phyloP scores from a whole-genome alignment of 78 protist species.

The Mantamonas sphyraenae region DNA sequence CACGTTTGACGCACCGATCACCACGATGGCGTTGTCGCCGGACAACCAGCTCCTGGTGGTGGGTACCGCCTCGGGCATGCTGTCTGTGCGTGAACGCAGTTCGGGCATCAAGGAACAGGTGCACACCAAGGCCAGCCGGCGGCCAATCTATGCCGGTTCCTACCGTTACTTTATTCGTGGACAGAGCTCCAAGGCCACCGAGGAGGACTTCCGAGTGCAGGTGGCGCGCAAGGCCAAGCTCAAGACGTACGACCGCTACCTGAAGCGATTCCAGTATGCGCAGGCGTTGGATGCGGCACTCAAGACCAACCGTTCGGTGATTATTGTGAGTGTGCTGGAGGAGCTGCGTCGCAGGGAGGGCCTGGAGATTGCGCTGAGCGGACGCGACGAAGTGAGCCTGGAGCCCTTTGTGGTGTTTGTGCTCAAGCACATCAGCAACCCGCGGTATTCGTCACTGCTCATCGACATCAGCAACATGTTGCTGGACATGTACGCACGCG shows the following conservation, averaged over 20 bases:
- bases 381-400: conserved; percentile 23
- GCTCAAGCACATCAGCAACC: not conserved
- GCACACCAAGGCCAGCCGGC: not conserved
- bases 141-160: not conserved
- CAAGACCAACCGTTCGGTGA: not conserved
- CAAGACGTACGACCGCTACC: not conserved
- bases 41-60: conserved; percentile 20
- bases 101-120: not conserved
- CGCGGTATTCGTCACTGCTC: conserved; percentile 14
- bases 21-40: conserved; percentile 11
- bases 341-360: conserved; percentile 31
- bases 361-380: conserved; percentile 15
- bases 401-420: conserved; percentile 33
- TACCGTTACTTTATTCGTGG: conserved; percentile 1
- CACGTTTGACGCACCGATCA: conserved; percentile 23
- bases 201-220: conserved; percentile 13
- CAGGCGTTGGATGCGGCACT: conserved; percentile 40
- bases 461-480: conserved; percentile 8
- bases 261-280: conserved; percentile 25
- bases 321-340: conserved; percentile 8
- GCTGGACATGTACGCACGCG: conserved; percentile 9
- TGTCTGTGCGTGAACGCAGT: not conserved
- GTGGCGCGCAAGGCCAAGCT: not conserved
- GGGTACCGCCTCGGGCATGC: not conserved
- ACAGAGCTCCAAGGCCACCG: not conserved